These are phyloP conservation scores for Penicillium pancosmium DNA, from an alignment of 495 filamentous ascomycete genomes.

Conservation along the genomic window DNA sequence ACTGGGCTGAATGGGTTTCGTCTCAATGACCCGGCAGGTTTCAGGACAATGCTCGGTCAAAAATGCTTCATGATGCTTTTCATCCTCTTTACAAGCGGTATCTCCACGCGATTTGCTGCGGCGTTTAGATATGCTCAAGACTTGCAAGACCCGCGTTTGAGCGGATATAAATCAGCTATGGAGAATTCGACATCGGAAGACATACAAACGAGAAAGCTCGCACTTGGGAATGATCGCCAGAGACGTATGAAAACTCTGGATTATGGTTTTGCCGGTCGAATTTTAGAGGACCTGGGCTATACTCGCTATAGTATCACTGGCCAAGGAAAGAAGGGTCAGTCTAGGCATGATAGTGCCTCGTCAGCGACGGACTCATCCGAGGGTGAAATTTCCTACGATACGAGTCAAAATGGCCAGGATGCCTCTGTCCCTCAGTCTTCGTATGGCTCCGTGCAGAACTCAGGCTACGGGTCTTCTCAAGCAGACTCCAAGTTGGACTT, in stretches of 20 bases:
- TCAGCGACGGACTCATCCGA: conserved; percentile 7
- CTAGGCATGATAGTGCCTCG: conserved; percentile 8
- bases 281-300: conserved; percentile 6
- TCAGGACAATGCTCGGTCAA: neutral
- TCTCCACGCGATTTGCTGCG: neutral
- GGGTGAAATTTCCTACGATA: conserved; percentile 6
- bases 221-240: conserved; percentile 18
- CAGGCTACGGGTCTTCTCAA: conserved; percentile 11
- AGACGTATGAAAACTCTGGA: neutral
- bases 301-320: neutral
- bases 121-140: neutral
- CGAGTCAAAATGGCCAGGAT: conserved; percentile 1
- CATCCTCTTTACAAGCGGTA: neutral
- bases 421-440: neutral
- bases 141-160: conserved; percentile 32
- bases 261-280: neutral
- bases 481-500: conserved; percentile 20
- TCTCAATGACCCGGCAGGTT: neutral
- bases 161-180: too few species aligned
- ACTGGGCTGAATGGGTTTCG: conserved; percentile 1
- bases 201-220: conserved; percentile 25
- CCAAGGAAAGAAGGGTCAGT: conserved; percentile 9
- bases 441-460: neutral
- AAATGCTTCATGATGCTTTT: conserved; percentile 28
- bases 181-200: conserved; percentile 22